Base-by-base conservation (phyloP, 2,329 filamentous ascomycete genomes). In the Beauveria sp. region DNA sequence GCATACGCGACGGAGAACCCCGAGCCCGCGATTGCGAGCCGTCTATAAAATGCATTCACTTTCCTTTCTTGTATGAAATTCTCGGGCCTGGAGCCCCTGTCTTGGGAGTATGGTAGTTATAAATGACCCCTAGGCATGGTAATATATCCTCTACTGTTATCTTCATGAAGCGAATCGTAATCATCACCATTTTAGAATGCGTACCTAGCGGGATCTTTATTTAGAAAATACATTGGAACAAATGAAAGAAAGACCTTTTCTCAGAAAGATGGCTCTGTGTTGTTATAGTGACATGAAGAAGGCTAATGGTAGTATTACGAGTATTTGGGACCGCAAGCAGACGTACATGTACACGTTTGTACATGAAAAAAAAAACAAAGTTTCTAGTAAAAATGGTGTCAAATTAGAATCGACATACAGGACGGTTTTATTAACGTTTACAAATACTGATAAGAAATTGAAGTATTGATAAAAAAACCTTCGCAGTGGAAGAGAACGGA, bases 81-180 rank as follows among this genome's bases (percentile, higher is more conserved):
- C 50, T 41, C 7, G 16, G 51, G 51, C 51, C 58, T 18, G 58
- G 58, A 50, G 58, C 58, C 43, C 58, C 28, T 4, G n/a, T 40
- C 28, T 40, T 16, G 48, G 50, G 57, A 59, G 57, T 46, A 59
- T 20, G 40, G 48, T 59, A 59, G 57, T 52, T 51, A 0, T 52
- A 40, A 59, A 59, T 30, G 41, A 59, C 40, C 57, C 57, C 41
- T 54, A 59, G 30, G 37, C 50, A 43, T 59, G 57, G 37, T 59
- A 59, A 59, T 59, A 59, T 59, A 59, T 59, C 47, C 48, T 59
- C 48, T 59, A 59, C 37, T 56, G 55, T 52, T 59, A 30, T 58
- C 30, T 58, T 41, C 18, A 24, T 51, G 9, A 18, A 59, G 34
- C 55, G 34, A 48, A 12, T 30, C 16, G 55, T 40, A 57, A 48